Conservation (phyloP, 192 early-diverging fungal genomes). For the Coemansia sp. region DNA sequence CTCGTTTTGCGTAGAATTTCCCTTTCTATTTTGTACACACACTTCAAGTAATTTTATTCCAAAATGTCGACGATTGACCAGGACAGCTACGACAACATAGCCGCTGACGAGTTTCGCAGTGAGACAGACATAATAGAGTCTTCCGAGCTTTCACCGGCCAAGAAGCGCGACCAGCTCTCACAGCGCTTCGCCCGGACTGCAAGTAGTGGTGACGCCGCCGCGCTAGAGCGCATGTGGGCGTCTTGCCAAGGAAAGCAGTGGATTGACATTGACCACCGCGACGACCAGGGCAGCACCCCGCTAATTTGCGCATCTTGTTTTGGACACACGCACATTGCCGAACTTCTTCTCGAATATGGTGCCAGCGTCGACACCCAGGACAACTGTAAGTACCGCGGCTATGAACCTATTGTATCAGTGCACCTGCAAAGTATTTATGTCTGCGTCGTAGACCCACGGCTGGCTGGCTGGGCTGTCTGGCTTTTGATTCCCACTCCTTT, state of each 20-base stretch:
- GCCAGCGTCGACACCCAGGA: constrained; percentile 79
- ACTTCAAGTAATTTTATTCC: constrained; percentile 4
- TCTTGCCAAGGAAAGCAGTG: constrained; percentile 57
- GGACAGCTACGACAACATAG: constrained; percentile 13
- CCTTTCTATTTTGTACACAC: constrained; percentile 1
- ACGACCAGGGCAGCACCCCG: constrained; percentile 86
- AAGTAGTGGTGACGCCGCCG: constrained; percentile 73
- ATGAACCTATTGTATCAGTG: background rate
- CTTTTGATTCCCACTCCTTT: background rate
- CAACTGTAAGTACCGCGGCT: constrained; percentile 62
- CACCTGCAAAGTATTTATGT: background rate
- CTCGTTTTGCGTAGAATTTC: constrained; percentile 7
- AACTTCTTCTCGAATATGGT: constrained; percentile 70
- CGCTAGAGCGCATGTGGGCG: constrained; percentile 64
- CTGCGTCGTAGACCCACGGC: background rate
- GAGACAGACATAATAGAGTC: constrained; percentile 48
- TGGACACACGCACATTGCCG: constrained; percentile 74
- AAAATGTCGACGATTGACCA: constrained; percentile 27
- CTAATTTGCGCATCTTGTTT: constrained; percentile 90
- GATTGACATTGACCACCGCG: constrained; percentile 77
- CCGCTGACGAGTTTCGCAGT: constrained; percentile 35
- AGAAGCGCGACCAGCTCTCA: constrained; percentile 63
- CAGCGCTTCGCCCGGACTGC: constrained; percentile 69
- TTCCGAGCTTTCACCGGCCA: constrained; percentile 45
- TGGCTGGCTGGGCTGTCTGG: background rate